phyloP scores from a whole-genome alignment of 2,329 filamentous ascomycete genomes.

The Sordariomycetes sp. region DNA sequence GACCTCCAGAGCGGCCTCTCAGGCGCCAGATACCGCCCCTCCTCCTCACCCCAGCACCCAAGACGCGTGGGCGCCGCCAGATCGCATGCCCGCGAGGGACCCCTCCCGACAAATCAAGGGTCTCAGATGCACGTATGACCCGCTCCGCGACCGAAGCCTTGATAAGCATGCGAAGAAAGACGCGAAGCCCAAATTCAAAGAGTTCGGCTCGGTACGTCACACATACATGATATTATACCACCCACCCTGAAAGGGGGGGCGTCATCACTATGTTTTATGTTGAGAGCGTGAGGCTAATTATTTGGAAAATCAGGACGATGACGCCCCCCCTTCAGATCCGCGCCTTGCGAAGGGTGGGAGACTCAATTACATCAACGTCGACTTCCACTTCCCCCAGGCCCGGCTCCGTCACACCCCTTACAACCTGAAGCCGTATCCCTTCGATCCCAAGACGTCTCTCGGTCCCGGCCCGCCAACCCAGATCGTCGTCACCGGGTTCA shows the following conservation, averaged over 20 bases:
- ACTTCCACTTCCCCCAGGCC: conserved; percentile 60
- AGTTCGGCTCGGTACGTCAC: conserved; percentile 57
- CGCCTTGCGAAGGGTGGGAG: conserved; percentile 61
- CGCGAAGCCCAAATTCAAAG: conserved; percentile 49
- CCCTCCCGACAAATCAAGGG: conserved; percentile 41
- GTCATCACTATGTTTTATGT: conserved; percentile 44
- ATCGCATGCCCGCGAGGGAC: conserved; percentile 46
- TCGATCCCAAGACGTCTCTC: conserved; percentile 73
- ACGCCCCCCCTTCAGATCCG: conserved; percentile 70
- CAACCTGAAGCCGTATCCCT: conserved; percentile 68
- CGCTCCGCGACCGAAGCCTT: conserved; percentile 38
- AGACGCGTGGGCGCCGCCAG: conserved; percentile 18
- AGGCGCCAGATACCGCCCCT: neutral
- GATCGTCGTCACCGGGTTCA: conserved; percentile 91
- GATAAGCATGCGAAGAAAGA: conserved; percentile 42
- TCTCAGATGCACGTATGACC: conserved; percentile 51
- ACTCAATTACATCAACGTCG: conserved; percentile 57
- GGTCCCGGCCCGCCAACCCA: conserved; percentile 84
- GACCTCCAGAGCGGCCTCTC: neutral
- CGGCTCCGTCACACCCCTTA: conserved; percentile 66
- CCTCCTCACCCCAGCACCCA: conserved; percentile 10
- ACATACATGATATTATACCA: conserved; percentile 20
- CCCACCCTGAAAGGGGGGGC: conserved; percentile 29
- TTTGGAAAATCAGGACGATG: conserved; percentile 57
- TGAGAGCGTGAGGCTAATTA: conserved; percentile 45